These are phyloP conservation scores for Kluyveromyces aestuarii DNA, from an alignment of 805 yeast genomes.

Conservation along the genomic window DNA sequence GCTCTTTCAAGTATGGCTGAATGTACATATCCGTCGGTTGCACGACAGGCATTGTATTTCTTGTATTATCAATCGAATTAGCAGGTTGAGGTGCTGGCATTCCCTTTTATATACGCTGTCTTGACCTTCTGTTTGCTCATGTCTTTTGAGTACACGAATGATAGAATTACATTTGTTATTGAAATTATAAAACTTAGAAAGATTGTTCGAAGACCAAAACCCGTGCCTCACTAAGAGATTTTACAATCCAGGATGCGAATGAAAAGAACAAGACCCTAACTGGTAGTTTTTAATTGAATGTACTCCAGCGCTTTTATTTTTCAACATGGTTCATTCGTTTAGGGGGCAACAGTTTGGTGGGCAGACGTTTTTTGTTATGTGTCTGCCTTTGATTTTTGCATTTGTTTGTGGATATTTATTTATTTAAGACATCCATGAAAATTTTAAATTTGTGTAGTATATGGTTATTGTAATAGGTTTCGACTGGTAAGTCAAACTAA, in stretches of 20 bases:
- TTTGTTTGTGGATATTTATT: too few species aligned
- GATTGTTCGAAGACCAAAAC: background rate
- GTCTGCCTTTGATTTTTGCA: too few species aligned
- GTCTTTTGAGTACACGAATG: background rate
- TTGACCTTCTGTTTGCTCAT: background rate
- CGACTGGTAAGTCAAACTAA: background rate
- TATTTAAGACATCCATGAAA: background rate
- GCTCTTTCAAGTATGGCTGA: slow-evolving; percentile 35
- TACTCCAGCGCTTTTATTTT: too few species aligned
- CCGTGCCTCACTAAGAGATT: background rate
- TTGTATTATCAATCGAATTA: slow-evolving; percentile 11
- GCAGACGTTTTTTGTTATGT: too few species aligned
- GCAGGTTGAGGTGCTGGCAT: slow-evolving; percentile 4
- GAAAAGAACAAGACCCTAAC: background rate
- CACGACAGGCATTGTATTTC: slow-evolving; percentile 21
- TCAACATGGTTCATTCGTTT: too few species aligned
- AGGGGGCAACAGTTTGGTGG: too few species aligned
- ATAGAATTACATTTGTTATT: slow-evolving; percentile 1
- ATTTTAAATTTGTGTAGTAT: too few species aligned
- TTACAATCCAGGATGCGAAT: background rate
- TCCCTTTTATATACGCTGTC: background rate
- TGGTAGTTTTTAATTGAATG: too few species aligned
- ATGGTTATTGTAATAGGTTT: background rate
- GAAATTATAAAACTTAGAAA: background rate
- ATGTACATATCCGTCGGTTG: slow-evolving; percentile 48